Evolutionary conservation across 2,329 filamentous ascomycete species (phyloP), one percentile per base, ranked within the genome.

Genomic region (Cordyceps tenuipes): DNA sequence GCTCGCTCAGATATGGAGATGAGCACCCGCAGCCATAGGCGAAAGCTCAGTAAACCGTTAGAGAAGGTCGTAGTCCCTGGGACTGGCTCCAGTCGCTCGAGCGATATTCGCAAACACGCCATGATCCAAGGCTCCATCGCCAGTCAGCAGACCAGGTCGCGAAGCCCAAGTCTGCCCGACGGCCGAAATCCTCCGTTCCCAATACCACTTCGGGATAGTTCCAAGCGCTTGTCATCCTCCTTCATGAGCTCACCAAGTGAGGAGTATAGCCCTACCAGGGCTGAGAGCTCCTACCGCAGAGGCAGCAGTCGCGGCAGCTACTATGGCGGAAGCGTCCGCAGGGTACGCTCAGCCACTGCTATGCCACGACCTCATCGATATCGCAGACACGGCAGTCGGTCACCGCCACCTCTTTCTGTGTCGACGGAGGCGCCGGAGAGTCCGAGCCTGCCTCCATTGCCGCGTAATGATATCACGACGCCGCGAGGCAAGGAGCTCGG

Each of bases 201-300:
- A 0, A 96, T 99, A 7, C 94, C 94, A 0, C 87, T 87, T 3
- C 82, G 94, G 60, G 89, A 90, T 34, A 97, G 93, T 73, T 99
- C 61, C 6, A 85, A 91, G 62, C 86, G 88, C 67, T 81, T 87
- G 23, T 60, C 57, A 1, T 82, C 85, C 0, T 54, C 58, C 73
- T 85, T 62, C 87, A 82, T 65, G 77, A 82, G 55, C 91, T 89
- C 69, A 77, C 79, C 3, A 79, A 84, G 83, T 63, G 91, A 96
- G 63, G 89, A 89, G 3, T 86, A 85, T 46, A 96, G 90, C 69
- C 91, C 91, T 1, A 91, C 87, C 1, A 81, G 83, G 36, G 74
- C 75, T 12, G 77, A 77, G n/a, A 78, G 79, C 23, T 84, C 82
- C 72, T 77, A 82, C 59, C 78, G 83, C 29, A 79, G 82, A 41